phyloP scores from a whole-genome alignment of 1,139 yeast species.

The Candida pseudocylindracea region DNA sequence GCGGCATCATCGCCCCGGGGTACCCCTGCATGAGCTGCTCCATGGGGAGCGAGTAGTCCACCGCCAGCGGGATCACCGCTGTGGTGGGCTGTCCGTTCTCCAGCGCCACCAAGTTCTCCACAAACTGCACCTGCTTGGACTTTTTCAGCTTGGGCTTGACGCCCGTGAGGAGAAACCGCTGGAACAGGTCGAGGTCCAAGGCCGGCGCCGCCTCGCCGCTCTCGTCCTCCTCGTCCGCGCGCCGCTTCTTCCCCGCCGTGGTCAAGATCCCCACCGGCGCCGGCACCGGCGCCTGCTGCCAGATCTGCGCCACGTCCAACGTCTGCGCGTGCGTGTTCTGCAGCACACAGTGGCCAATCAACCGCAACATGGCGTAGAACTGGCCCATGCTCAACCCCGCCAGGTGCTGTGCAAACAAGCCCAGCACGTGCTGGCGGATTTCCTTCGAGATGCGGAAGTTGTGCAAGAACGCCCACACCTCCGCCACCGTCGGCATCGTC shows the following conservation, averaged over 20 bases:
- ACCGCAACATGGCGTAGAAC: conserved; percentile 48
- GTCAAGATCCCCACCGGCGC: conserved; percentile 47
- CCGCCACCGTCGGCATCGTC: conserved; percentile 15
- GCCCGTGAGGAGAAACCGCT: conserved; percentile 55
- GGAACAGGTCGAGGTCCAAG: conserved; percentile 51
- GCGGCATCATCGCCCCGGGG: conserved; percentile 5
- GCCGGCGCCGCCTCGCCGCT: conserved; percentile 6
- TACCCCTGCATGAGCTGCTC: conserved; percentile 25
- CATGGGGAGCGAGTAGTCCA: conserved; percentile 54
- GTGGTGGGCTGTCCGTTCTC: no score
- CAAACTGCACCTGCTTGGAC: conserved; percentile 41
- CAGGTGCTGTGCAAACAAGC: conserved; percentile 26
- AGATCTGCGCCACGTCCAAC: conserved; percentile 23
- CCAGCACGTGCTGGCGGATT: conserved; percentile 19
- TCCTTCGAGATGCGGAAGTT: conserved; percentile 31
- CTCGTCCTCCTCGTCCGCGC: conserved; percentile 17
- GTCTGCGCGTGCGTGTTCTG: conserved; percentile 4
- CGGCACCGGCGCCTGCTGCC: conserved; percentile 33
- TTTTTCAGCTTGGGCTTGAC: conserved; percentile 31
- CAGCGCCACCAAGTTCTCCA: conserved; percentile 8
- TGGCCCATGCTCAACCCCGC: conserved; percentile 45
- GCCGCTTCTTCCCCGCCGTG: conserved; percentile 15
- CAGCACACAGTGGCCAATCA: conserved; percentile 24
- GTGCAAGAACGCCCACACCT: conserved; percentile 37
- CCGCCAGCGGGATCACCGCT: conserved; percentile 1